These are phyloP conservation scores for Paraurostyla sp. DNA, from an alignment of 73 alveolate genomes.

Conservation along the genomic window DNA sequence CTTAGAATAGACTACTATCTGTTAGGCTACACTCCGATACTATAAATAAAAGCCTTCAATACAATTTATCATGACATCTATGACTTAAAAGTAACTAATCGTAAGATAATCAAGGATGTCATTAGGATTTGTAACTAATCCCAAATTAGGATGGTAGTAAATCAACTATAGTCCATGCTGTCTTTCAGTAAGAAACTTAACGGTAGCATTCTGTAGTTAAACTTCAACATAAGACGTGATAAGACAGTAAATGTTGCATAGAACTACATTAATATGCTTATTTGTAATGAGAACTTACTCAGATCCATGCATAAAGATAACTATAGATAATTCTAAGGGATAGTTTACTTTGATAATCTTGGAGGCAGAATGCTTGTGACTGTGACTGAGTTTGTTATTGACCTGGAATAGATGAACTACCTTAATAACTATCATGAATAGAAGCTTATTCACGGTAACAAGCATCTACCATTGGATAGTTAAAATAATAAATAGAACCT, in stretches of 20 bases:
- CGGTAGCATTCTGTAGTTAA: constrained; percentile 56
- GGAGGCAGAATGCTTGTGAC: constrained; percentile 64
- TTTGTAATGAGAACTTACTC: constrained; percentile 62
- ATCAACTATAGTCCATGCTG: constrained; percentile 56
- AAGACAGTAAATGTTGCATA: background rate
- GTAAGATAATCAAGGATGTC: constrained; percentile 4
- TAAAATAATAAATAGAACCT: background rate
- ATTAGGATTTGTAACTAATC: constrained; percentile 65
- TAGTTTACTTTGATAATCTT: constrained; percentile 36
- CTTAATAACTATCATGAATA: background rate
- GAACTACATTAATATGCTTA: constrained; percentile 56
- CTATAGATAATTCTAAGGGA: constrained; percentile 29
- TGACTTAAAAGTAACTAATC: background rate
- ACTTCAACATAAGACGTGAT: constrained; percentile 14
- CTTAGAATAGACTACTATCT: constrained; percentile 67
- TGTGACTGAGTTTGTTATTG: constrained; percentile 55
- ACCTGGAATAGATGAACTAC: constrained; percentile 52
- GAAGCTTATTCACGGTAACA: constrained; percentile 61
- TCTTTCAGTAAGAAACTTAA: constrained; percentile 3
- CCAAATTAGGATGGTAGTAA: constrained; percentile 21
- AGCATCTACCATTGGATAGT: constrained; percentile 54
- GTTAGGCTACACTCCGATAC: constrained; percentile 54
- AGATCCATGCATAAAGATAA: constrained; percentile 5
- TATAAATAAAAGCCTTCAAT: constrained; percentile 50
- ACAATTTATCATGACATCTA: background rate